Evolutionary conservation across 1,284 basidiomycete species (phyloP).

Genomic region (Moniliophthora roreri): DNA sequence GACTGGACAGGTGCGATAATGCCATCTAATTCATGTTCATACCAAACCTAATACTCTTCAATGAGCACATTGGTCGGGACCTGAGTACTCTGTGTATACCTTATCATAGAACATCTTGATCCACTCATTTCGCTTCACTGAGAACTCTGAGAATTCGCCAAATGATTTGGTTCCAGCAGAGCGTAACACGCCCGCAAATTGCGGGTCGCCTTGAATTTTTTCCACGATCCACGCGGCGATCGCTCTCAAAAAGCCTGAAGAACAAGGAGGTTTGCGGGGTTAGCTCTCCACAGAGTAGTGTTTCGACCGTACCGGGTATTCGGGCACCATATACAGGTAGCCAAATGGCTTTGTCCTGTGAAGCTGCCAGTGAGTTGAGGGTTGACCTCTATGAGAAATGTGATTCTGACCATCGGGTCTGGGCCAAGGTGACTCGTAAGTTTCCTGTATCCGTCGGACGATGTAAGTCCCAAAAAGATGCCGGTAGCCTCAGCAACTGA

Average conservation of each 20-base stretch:
- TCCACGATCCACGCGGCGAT: constrained; percentile 48
- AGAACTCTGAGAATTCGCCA: constrained; percentile 45
- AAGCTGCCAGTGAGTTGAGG: neutral
- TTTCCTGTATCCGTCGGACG: constrained; percentile 77
- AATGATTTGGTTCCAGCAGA: constrained; percentile 53
- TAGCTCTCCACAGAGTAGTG: neutral
- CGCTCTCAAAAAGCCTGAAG: constrained; percentile 49
- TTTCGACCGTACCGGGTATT: constrained; percentile 3
- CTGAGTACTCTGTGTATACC: constrained; percentile 33
- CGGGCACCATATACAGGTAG: constrained; percentile 25
- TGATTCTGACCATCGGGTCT: constrained; percentile 59
- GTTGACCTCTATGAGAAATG: neutral
- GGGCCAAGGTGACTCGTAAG: constrained; percentile 65
- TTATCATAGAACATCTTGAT: constrained; percentile 53
- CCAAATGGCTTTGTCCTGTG: constrained; percentile 56
- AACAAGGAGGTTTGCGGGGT: neutral
- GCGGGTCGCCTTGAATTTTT: constrained; percentile 51
- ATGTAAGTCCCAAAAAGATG: constrained; percentile 68
- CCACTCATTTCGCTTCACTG: constrained; percentile 52
- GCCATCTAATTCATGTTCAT: constrained; percentile 66
- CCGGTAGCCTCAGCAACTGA: constrained; percentile 52
- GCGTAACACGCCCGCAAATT: constrained; percentile 45
- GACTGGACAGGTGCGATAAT: constrained; percentile 78
- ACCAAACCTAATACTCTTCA: constrained; percentile 59
- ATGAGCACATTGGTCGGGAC: neutral